These are phyloP conservation scores for Gnomoniopsis smithogilvyi DNA, from an alignment of 2,329 filamentous ascomycete genomes.

Conservation along the genomic window DNA sequence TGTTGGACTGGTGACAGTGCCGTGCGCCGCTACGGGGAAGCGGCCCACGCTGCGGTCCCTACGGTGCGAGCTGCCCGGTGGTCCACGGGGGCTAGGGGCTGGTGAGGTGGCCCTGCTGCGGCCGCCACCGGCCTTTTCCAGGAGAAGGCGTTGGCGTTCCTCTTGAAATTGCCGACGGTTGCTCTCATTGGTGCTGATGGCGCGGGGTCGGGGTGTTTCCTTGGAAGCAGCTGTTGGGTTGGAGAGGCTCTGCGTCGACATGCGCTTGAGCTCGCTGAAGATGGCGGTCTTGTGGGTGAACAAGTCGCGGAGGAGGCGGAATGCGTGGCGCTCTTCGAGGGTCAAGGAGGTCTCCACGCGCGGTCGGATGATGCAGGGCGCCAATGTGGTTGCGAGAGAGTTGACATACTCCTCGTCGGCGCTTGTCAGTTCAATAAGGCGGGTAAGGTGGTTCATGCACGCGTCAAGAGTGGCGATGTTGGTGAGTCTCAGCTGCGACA, in stretches of 20 bases:
- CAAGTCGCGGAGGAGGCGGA: constrained; percentile 85
- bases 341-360: constrained; percentile 85
- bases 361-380: constrained; percentile 84
- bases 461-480: constrained; percentile 99
- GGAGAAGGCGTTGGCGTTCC: constrained; percentile 80
- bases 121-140: constrained; percentile 61
- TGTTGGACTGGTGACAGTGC: constrained; percentile 45
- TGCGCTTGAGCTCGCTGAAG: constrained; percentile 93
- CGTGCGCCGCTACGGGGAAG: constrained; percentile 73
- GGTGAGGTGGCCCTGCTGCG: constrained; percentile 75
- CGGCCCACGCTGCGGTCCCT: constrained; percentile 78
- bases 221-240: constrained; percentile 30
- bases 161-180: constrained; percentile 93
- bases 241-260: constrained; percentile 67
- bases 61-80: constrained; percentile 53
- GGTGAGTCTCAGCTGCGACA: constrained; percentile 88
- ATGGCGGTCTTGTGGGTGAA: constrained; percentile 93
- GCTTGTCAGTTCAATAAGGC: constrained; percentile 92
- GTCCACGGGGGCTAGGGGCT: constrained; percentile 49
- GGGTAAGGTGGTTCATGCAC: constrained; percentile 96
- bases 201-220: constrained; percentile 64
- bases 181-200: constrained; percentile 93
- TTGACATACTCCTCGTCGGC: constrained; percentile 84
- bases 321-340: constrained; percentile 91
- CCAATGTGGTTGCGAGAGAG: constrained; percentile 69